Conservation (phyloP, 768 basidiomycete genomes). For the Pleurotus ostreatus region DNA sequence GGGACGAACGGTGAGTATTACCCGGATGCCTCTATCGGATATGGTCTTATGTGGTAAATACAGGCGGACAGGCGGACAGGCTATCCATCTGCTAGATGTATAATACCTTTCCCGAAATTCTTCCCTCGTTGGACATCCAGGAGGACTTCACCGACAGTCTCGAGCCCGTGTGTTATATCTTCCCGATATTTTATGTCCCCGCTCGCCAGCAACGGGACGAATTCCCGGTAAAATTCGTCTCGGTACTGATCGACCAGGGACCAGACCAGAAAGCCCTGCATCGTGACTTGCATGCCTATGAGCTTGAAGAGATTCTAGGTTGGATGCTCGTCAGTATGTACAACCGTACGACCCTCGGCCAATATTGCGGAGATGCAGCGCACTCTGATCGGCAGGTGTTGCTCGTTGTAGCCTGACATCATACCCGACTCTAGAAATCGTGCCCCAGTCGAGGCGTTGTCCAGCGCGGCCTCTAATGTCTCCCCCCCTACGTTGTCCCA, state of each 20-base stretch:
- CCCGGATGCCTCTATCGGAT: no score
- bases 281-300: constrained; percentile 29
- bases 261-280: constrained; percentile 31
- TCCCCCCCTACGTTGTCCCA: constrained; percentile 39
- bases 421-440: constrained; percentile 32
- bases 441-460: constrained; percentile 27
- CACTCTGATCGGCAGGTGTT: constrained; percentile 12
- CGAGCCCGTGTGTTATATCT: constrained; percentile 25
- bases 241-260: constrained; percentile 20
- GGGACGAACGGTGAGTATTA: no score
- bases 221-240: constrained; percentile 23
- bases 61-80: no score
- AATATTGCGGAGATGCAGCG: not conserved
- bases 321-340: not conserved
- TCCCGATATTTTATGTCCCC: constrained; percentile 29
- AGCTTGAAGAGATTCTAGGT: constrained; percentile 27
- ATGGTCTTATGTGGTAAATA: no score
- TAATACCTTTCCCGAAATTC: constrained; percentile 22
- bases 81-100: constrained; percentile 8
- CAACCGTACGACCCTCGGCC: not conserved
- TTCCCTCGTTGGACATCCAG: constrained; percentile 27
- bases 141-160: constrained; percentile 24
- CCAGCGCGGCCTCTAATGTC: constrained; percentile 36
- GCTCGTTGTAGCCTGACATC: constrained; percentile 16
- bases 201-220: constrained; percentile 24